Conservation (phyloP, 2,329 filamentous ascomycete species). For the Neophaeococcomyces aloes region DNA sequence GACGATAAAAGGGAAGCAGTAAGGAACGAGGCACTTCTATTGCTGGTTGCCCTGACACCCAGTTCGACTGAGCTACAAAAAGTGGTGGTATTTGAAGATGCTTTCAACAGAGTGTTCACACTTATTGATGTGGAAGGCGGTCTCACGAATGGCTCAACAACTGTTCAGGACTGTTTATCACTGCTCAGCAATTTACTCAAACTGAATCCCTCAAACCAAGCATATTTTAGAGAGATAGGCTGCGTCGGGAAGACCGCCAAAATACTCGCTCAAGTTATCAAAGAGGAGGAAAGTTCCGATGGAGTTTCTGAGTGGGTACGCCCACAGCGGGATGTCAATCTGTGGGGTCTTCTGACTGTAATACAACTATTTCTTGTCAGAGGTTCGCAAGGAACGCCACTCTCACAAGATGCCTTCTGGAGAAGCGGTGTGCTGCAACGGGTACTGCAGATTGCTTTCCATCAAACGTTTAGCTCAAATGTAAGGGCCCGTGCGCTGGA, state of each 20-base stretch:
- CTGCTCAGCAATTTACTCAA: slow-evolving; percentile 79
- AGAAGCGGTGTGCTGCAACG: slow-evolving; percentile 69
- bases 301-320: slow-evolving; percentile 64
- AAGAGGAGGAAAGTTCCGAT: slow-evolving; percentile 41
- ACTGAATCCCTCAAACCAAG: slow-evolving; percentile 84
- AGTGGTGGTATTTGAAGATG: slow-evolving; percentile 87
- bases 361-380: slow-evolving; percentile 73
- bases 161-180: slow-evolving; percentile 87
- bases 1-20: slow-evolving; percentile 80
- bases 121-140: slow-evolving; percentile 76
- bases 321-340: slow-evolving; percentile 73
- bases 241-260: slow-evolving; percentile 62
- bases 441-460: slow-evolving; percentile 74
- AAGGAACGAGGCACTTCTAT: slow-evolving; percentile 72
- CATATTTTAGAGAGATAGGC: slow-evolving; percentile 82
- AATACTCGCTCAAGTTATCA: slow-evolving; percentile 53
- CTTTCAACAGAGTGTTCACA: slow-evolving; percentile 75
- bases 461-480: slow-evolving; percentile 56
- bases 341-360: slow-evolving; percentile 80
- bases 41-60: slow-evolving; percentile 80
- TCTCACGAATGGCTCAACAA: slow-evolving; percentile 68
- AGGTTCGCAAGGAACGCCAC: slow-evolving; percentile 67
- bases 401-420: slow-evolving; percentile 80
- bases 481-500: slow-evolving; percentile 78
- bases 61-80: slow-evolving; percentile 85